These are phyloP conservation scores for Ormosia emarginata DNA, from an alignment of 306 rosid genomes.

Conservation along the genomic window DNA sequence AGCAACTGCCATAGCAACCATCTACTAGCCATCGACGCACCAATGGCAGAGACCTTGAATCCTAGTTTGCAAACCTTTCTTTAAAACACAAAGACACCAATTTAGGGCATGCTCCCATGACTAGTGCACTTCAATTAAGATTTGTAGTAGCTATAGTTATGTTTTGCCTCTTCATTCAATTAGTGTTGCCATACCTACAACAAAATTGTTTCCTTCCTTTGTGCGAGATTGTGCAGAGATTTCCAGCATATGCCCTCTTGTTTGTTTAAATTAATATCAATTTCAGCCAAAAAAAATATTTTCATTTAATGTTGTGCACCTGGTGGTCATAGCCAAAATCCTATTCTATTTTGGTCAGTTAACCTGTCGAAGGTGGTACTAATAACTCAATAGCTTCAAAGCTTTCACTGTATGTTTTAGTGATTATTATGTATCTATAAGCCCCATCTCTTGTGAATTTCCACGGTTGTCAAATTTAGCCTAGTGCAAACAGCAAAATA, in stretches of 20 bases:
- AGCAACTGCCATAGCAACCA: slow-evolving; percentile 51
- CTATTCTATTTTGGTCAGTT: slow-evolving; percentile 39
- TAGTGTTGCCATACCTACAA: slow-evolving; percentile 32
- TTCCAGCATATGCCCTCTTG: slow-evolving; percentile 38
- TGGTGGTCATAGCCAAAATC: slow-evolving; percentile 69
- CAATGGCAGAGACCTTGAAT: slow-evolving; percentile 89
- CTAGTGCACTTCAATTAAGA: slow-evolving; percentile 65
- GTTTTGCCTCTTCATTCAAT: slow-evolving; percentile 32
- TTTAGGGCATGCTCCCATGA: slow-evolving; percentile 63
- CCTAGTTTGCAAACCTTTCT: slow-evolving; percentile 79
- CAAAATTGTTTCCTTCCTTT: slow-evolving; percentile 33
- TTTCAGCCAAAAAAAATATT: background rate
- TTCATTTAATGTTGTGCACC: slow-evolving; percentile 57
- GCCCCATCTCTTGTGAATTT: slow-evolving; percentile 33
- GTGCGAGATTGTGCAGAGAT: slow-evolving; percentile 58
- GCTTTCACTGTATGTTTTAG: slow-evolving; percentile 25
- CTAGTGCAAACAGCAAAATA: slow-evolving; percentile 22
- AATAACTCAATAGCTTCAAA: slow-evolving; percentile 43
- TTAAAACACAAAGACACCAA: slow-evolving; percentile 75
- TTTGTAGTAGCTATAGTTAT: slow-evolving; percentile 33
- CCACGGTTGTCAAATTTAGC: slow-evolving; percentile 23
- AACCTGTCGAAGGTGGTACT: slow-evolving; percentile 83
- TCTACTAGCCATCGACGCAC: slow-evolving; percentile 72
- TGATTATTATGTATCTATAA: slow-evolving; percentile 27
- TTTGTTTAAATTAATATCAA: slow-evolving; percentile 28